phyloP scores from a whole-genome alignment of 495 filamentous ascomycete genomes.

The Neurospora intermedia region DNA sequence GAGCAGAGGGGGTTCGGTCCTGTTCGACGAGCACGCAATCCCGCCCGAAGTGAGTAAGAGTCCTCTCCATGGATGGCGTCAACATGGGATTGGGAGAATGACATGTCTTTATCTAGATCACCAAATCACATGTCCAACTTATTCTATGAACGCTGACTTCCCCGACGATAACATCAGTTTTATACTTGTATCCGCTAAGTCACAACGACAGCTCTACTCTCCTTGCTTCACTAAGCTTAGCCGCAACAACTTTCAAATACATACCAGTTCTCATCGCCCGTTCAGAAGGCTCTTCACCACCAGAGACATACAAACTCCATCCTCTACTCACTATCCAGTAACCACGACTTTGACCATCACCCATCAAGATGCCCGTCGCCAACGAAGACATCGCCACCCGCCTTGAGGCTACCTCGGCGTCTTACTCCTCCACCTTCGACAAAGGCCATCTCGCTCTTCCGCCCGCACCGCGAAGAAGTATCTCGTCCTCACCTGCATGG shows the following conservation, averaged over 20 bases:
- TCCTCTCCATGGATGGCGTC: not conserved
- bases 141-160: not conserved
- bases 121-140: not conserved
- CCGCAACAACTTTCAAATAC: too few relatives aligned
- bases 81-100: not conserved
- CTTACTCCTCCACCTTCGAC: conserved; percentile 52
- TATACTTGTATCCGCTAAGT: not conserved
- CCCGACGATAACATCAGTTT: not conserved
- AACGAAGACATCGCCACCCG: conserved; percentile 38
- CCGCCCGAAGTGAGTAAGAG: not conserved
- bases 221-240: not conserved
- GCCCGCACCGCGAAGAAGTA: conserved; percentile 63
- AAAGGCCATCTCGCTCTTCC: conserved; percentile 59
- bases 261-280: too few relatives aligned
- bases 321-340: not conserved
- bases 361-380: conserved; percentile 24
- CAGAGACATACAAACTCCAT: too few relatives aligned
- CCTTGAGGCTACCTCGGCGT: conserved; percentile 39
- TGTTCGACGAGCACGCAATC: not conserved
- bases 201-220: not conserved
- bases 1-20: not conserved
- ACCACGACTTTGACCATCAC: too few relatives aligned
- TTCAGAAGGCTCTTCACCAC: too few relatives aligned
- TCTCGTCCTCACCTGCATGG: conserved; percentile 67
- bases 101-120: not conserved